These are phyloP conservation scores for Echinosophora koreensis DNA, from an alignment of 306 rosid species.

Conservation along the genomic window DNA sequence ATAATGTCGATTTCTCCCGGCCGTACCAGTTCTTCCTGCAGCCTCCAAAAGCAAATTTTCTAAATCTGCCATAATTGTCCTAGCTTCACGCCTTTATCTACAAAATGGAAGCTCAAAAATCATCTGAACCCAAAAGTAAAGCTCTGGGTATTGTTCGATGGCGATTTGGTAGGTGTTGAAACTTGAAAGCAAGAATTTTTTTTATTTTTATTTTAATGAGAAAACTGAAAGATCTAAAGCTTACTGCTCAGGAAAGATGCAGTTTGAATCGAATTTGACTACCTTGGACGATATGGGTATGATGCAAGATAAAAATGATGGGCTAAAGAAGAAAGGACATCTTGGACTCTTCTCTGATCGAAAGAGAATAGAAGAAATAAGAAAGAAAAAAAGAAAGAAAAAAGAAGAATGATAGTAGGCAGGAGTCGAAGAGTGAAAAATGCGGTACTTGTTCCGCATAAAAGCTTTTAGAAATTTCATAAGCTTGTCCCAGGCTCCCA, in stretches of 20 bases:
- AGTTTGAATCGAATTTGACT: slow-evolving; percentile 8
- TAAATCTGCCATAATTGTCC: slow-evolving; percentile 68
- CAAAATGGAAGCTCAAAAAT: background rate
- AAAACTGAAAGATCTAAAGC: slow-evolving; percentile 43
- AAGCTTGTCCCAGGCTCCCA: too few species aligned
- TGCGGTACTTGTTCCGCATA: too few species aligned
- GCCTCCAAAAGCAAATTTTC: slow-evolving; percentile 90
- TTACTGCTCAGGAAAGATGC: slow-evolving; percentile 14
- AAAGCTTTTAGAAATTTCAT: too few species aligned
- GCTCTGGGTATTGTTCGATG: slow-evolving; percentile 29
- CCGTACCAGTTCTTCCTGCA: slow-evolving; percentile 84
- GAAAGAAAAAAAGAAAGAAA: too few species aligned
- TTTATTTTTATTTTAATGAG: background rate
- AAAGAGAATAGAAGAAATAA: too few species aligned
- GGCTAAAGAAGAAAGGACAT: too few species aligned
- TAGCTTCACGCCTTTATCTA: slow-evolving; percentile 8
- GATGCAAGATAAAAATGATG: slow-evolving; percentile 1
- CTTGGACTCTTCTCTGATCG: too few species aligned
- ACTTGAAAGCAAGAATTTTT: background rate
- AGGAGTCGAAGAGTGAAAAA: too few species aligned
- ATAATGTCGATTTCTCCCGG: slow-evolving; percentile 68
- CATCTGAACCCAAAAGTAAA: slow-evolving; percentile 1
- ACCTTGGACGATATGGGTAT: background rate
- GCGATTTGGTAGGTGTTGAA: background rate
- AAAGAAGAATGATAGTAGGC: too few species aligned